phyloP scores from a whole-genome alignment of 257 asterid species.

The Solanum neorickii region DNA sequence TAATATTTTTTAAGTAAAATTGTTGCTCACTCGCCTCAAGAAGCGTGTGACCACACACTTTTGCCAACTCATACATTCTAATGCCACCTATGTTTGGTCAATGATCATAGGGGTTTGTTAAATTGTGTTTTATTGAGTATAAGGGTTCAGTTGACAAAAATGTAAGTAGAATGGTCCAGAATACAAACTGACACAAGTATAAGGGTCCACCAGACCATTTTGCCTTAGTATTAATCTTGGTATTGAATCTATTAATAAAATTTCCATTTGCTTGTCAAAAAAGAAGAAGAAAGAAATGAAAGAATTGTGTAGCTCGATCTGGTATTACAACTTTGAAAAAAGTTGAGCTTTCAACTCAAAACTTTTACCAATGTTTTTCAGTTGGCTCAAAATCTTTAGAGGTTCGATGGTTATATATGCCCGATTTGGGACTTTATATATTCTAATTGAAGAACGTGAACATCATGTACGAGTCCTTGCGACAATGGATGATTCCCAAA shows the following conservation, averaged over 20 bases:
- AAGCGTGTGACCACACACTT: no score
- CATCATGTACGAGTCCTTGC: background rate
- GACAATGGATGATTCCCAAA: background rate
- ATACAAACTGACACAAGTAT: no score
- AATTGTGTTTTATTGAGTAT: no score
- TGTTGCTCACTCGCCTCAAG: no score
- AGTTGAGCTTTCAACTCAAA: background rate
- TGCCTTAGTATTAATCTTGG: background rate
- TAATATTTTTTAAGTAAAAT: no score
- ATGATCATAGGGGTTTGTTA: no score
- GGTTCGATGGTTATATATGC: background rate
- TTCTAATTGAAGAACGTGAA: background rate
- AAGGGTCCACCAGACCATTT: no score
- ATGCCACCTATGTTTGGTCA: no score
- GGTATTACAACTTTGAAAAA: background rate
- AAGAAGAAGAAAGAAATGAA: background rate
- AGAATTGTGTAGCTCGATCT: background rate
- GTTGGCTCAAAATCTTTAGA: background rate
- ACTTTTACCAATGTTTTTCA: background rate
- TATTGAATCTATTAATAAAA: background rate
- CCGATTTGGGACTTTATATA: background rate
- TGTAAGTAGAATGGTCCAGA: no score
- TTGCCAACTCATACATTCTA: no score
- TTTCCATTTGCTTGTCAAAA: background rate
- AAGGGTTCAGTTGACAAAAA: no score